Base-by-base conservation (phyloP, 2,329 filamentous ascomycete species). In the Botryotinia narcissicola region DNA sequence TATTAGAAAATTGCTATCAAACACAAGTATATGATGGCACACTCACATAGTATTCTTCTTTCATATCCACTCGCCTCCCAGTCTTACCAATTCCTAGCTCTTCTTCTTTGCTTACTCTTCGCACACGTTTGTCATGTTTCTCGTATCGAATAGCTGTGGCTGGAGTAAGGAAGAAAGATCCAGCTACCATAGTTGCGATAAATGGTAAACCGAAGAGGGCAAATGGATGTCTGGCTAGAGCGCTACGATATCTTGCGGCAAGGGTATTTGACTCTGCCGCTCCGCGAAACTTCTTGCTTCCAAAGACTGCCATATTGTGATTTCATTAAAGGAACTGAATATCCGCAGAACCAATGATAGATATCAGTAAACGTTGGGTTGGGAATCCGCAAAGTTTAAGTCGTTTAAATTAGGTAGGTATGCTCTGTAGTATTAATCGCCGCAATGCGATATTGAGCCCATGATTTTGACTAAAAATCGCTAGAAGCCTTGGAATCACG, bases 71-170 rank as follows among this genome's bases (percentile, higher is more conserved):
- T 82, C 88, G 93, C 77, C 91, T 87, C 77, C 87, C 88, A 70
- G 84, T 86, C 83, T 90, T 92, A 70, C 93, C 91, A 71, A 98
- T 87, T 20, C 93, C 91, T 81, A 99, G 86, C 79, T 93, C 93
- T 82, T 99, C 94, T 74, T 98, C 93, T 78, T 92, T 90, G 74
- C 89, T 92, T 84, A 98, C 83, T 84, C 95, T 92, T 79, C 92
- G 89, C 74, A 98, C 93, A 84, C 93, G 95, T 76, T 94, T 90
- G 82, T 99, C 96, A 80, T 98, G 91, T 75, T 93, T 90, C 84
- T 99, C 96, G 83, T 98, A 99, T 74, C 97, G 89, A 67, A 99
- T 86, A 22, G 97, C 96, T 35, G 97, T 95, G 8, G 95, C 96
- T 1, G 95, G 96, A 0, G 96, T 98, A 67, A 99, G 88, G 79